These are phyloP conservation scores for Venturia pyrina DNA, from an alignment of 2,329 filamentous ascomycete species.

Conservation along the genomic window DNA sequence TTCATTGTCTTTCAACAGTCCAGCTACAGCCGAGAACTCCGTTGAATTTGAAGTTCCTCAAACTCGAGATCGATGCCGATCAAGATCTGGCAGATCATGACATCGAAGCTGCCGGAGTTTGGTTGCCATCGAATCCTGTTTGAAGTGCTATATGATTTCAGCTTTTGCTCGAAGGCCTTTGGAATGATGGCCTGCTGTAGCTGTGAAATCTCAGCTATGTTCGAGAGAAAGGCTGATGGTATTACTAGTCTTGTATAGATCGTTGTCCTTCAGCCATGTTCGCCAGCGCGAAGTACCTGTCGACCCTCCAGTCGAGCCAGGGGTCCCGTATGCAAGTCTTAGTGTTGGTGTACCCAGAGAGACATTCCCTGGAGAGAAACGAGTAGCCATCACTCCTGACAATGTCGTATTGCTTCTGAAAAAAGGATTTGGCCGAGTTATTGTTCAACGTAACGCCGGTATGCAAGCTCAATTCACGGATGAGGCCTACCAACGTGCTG, in stretches of 20 bases:
- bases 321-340: constrained; percentile 38
- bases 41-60: not conserved
- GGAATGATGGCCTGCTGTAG: not conserved
- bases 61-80: not conserved
- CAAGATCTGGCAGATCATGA: not conserved
- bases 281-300: not conserved
- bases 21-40: not conserved
- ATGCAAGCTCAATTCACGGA: constrained; percentile 67
- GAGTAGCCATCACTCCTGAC: constrained; percentile 74
- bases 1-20: not conserved
- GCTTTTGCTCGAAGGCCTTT: not conserved
- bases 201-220: not conserved
- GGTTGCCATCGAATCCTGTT: not conserved
- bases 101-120: not conserved
- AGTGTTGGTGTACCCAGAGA: constrained; percentile 73
- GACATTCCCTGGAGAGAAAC: constrained; percentile 66
- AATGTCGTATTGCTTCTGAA: constrained; percentile 76
- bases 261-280: not conserved
- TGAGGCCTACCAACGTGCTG: constrained; percentile 64
- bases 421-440: constrained; percentile 68
- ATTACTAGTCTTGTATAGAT: not conserved
- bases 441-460: constrained; percentile 76
- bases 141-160: not conserved
- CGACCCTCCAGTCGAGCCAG: not conserved
- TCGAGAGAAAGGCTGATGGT: not conserved